Percentiles rank a stretch among this genome's conserved stretches.
Evolutionary conservation across 441 rosid species (phyloP).

Genomic region (Mallotus japonicus): DNA sequence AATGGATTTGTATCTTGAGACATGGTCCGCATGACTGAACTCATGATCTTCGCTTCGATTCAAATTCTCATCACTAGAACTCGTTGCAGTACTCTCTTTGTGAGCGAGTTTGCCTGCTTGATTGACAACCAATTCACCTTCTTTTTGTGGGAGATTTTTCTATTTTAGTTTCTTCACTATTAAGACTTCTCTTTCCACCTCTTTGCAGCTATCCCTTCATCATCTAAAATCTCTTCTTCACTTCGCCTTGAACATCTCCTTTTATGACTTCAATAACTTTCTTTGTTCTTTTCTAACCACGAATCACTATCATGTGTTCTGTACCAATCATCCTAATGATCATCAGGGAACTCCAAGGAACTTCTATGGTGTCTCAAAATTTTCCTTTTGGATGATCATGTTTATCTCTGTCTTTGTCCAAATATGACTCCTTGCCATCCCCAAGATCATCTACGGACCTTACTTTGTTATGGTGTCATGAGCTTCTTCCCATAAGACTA

Average conservation of each 20-base stretch:
- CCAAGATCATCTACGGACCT: conserved; percentile 26
- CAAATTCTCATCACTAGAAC: background rate
- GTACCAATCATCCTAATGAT: conserved; percentile 16
- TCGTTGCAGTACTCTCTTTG: conserved; percentile 11
- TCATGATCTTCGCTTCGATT: background rate
- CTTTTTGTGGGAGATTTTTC: conserved; percentile 22
- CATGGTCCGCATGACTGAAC: background rate
- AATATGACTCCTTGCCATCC: conserved; percentile 22
- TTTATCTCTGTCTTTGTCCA: conserved; percentile 29
- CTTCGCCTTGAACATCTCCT: conserved; percentile 21
- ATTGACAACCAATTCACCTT: conserved; percentile 1
- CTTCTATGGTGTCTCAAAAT: conserved; percentile 20
- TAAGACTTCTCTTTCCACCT: conserved; percentile 16
- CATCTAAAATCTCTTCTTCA: conserved; percentile 24
- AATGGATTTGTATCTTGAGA: background rate
- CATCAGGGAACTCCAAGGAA: conserved; percentile 19
- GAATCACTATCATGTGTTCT: conserved; percentile 17
- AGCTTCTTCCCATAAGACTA: conserved; percentile 18
- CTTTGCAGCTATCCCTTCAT: conserved; percentile 17
- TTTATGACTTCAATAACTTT: conserved; percentile 9
- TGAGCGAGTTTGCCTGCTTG: conserved; percentile 20
- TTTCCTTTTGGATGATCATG: conserved; percentile 16
- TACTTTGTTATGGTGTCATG: conserved; percentile 29
- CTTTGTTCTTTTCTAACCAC: conserved; percentile 11
- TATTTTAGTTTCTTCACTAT: conserved; percentile 7